Evolutionary conservation across 2,329 filamentous ascomycete species (phyloP), one percentile per base, ranked within the genome.

Genomic region (Tolypocladium nubicola): DNA sequence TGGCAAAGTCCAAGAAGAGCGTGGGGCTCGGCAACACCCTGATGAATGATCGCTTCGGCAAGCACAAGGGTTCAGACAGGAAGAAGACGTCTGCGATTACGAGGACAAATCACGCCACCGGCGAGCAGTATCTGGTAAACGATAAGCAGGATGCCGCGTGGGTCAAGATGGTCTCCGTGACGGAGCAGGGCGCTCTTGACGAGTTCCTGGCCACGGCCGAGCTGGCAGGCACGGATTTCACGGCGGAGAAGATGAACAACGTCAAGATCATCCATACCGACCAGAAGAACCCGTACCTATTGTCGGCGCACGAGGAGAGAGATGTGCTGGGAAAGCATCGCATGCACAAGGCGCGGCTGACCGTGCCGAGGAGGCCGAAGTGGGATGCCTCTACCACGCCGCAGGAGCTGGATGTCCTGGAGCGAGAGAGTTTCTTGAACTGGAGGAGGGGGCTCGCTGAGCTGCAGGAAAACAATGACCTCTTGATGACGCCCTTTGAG

Each of bases 131-230:
- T 72, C 85, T 97, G 66, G 94, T 90, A 53, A 97, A 96, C 71
- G 87, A 89, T 62, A 86, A 85, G 65, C 86, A 95, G 70, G 92
- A 97, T 76, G 94, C 93, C 40, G 82, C 90, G 65, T 99, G 92
- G 91, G 90, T 97, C 69, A 99, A 97, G 80, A 97, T 99, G 94
- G 90, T 93, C 77, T 96, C 90, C 71, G 89, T 99, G 65, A 99
- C 94, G 6, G 90, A 99, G 78, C 94, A 99, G 75, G 92, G 88
- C 64, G 92, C 92, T 50, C 84, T 99, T 61, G 94, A 99, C 72
- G 94, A 99, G 73, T 99, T 99, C 73, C 78, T 99, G 62, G 89
- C 88, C 58, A 99, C 94, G 1, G 95, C 94, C 61, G 92, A 97
- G 75, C 79, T 99, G 65, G 94, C 94, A n/a, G 93, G 91, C 63